Evolutionary conservation across 257 asterid genomes (phyloP).

Genomic region (Mitragyna speciosa): DNA sequence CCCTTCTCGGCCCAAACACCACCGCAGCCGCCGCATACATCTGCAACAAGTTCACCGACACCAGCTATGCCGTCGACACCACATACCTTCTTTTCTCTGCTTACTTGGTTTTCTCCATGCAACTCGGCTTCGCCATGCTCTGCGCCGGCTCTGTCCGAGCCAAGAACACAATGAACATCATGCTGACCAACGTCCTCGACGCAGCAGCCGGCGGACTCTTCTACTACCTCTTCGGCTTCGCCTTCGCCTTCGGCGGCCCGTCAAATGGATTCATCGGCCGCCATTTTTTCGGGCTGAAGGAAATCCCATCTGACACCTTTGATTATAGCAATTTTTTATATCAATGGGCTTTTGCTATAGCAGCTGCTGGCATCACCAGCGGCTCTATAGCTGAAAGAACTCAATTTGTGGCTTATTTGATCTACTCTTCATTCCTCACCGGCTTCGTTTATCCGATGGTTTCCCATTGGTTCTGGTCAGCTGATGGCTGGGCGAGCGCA

Average conservation of each 20-base stretch:
- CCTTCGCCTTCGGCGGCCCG: constrained; percentile 74
- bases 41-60: constrained; percentile 55
- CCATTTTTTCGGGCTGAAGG: constrained; percentile 65
- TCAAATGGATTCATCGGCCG: constrained; percentile 86
- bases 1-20: constrained; percentile 66
- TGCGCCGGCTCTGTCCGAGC: constrained; percentile 97
- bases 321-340: constrained; percentile 69
- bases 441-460: constrained; percentile 89
- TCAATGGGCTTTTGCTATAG: constrained; percentile 97
- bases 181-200: constrained; percentile 93
- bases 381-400: constrained; percentile 91
- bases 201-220: constrained; percentile 92
- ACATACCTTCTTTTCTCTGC: constrained; percentile 86
- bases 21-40: constrained; percentile 67
- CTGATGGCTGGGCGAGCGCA: constrained; percentile 92
- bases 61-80: constrained; percentile 71
- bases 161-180: constrained; percentile 85
- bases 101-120: constrained; percentile 88
- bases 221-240: constrained; percentile 83
- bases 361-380: constrained; percentile 93
- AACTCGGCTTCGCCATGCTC: constrained; percentile 93
- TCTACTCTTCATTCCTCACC: constrained; percentile 71
- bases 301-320: constrained; percentile 38
- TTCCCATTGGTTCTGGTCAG: constrained; percentile 93
- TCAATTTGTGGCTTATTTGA: constrained; percentile 73